Percentiles rank a stretch among this genome's conserved stretches.
phyloP scores from a whole-genome alignment of 208 protist species.

The Trypanosomatidae sp. region DNA sequence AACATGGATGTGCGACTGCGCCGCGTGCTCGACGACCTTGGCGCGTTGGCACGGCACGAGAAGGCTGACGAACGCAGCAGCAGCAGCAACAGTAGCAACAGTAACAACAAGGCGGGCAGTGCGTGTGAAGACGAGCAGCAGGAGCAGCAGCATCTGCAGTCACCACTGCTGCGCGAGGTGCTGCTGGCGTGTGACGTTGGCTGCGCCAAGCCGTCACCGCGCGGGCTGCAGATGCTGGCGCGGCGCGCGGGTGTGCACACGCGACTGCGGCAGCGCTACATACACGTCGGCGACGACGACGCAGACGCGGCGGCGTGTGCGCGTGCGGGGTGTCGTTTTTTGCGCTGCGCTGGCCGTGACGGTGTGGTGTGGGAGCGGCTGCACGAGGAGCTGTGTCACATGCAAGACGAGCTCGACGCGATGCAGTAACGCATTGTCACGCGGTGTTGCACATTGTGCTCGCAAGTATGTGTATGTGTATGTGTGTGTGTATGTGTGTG shows the following conservation, averaged over 20 bases:
- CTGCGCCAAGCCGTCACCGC: constrained; percentile 45
- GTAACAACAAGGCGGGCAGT: no score
- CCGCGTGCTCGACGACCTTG: constrained; percentile 16
- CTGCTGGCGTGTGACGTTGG: constrained; percentile 23
- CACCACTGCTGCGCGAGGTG: constrained; percentile 20
- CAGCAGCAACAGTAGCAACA: no score
- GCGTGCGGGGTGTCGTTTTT: constrained; percentile 27
- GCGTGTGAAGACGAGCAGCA: no score
- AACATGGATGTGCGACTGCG: constrained; percentile 26
- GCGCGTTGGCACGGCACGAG: constrained; percentile 4
- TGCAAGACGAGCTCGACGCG: no score
- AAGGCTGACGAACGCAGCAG: not conserved
- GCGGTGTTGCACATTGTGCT: no score
- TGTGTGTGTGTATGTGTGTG: no score
- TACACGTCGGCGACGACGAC: constrained; percentile 54
- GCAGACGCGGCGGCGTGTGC: constrained; percentile 34
- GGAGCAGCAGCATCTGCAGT: no score
- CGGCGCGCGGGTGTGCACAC: constrained; percentile 3
- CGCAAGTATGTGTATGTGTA: no score
- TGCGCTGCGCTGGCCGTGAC: constrained; percentile 16
- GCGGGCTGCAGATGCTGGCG: constrained; percentile 15
- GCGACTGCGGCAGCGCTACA: constrained; percentile 7
- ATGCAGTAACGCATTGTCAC: no score
- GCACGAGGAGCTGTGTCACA: constrained; percentile 13
- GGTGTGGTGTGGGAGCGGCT: constrained; percentile 41